Conservation (phyloP, 148 eudicot genomes). For the Arbutus unedo region DNA sequence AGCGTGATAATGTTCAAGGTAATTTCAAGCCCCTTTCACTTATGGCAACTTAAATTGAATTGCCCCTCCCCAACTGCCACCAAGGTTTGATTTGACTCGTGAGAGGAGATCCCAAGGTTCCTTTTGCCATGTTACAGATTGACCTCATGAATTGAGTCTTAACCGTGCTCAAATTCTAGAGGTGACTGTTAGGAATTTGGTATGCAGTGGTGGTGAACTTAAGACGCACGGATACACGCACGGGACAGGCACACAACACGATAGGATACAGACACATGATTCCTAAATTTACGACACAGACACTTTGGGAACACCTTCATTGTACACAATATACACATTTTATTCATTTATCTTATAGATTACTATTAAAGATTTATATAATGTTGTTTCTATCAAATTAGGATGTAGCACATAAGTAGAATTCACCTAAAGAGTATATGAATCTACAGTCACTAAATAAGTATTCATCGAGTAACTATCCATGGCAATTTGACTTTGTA, state of each 20-base stretch:
- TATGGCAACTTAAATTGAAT: slow-evolving; percentile 1
- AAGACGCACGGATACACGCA: no score
- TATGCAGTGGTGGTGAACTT: not conserved
- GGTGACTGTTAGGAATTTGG: not conserved
- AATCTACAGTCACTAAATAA: not conserved
- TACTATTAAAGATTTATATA: not conserved
- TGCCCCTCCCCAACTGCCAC: not conserved
- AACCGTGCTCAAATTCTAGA: not conserved
- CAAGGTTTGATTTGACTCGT: not conserved
- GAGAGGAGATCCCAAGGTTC: not conserved
- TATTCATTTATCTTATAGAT: not conserved
- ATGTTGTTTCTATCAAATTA: not conserved
- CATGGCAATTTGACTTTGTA: not conserved
- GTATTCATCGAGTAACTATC: not conserved
- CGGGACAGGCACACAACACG: not conserved
- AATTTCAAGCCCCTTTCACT: not conserved
- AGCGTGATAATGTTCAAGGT: no score
- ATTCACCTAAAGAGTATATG: not conserved
- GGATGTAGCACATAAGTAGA: not conserved
- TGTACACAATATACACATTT: not conserved
- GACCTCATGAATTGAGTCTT: not conserved
- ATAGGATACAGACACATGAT: not conserved
- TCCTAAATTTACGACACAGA: not conserved
- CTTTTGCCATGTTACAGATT: not conserved
- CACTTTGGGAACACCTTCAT: not conserved